Base-by-base conservation (phyloP, 2,329 filamentous ascomycete species). In the Phialocephala sp. region DNA sequence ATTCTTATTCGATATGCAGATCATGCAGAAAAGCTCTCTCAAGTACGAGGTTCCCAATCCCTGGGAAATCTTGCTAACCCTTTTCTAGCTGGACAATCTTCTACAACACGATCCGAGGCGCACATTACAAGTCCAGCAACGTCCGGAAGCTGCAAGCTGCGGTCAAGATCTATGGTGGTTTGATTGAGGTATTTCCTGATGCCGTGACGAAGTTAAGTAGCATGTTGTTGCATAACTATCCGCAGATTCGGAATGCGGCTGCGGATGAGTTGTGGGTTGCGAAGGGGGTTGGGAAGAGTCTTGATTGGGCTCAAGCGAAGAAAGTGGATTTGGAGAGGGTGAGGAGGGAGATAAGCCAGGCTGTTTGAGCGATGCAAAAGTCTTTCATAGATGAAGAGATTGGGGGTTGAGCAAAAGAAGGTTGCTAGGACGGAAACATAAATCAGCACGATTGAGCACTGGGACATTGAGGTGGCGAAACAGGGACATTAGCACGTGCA, bases 201-300 rank as follows among this genome's bases (percentile, higher is more conserved):
- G 90, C 90, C 3, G 77, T 88, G 62, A 88, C 85, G 75, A 91
- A 93, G 76, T 80, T 97, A 47, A 85, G 85, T 0, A 87, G 85
- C 24, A 86, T 97, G 81, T 80, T 97, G 68, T 78, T 87, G 64
- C 94, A 97, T 80, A 92, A 92, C 0, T 97, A 92, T 82, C 93
- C 94, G 6, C 86, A 86, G 73, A 88, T 96, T 71, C 80, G 89
- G 66, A 84, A 78, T 66, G 76, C 82, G 55, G 87, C 87, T 18
- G 82, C 87, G 4, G 88, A 90, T 71, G 85, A 87, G 76, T 75
- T 90, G 39, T 90, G 64, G 69, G 69, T 71, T 58, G 58, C 57
- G 11, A 47, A 15, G 84, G 85, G 79, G 76, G 20, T 70, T 84
- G 63, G 69, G 79, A 82, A 83, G 72, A 79, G 86, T 5, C 78